phyloP scores from a whole-genome alignment of 352 stramenopile species.

The Aphanomyces euteiches region DNA sequence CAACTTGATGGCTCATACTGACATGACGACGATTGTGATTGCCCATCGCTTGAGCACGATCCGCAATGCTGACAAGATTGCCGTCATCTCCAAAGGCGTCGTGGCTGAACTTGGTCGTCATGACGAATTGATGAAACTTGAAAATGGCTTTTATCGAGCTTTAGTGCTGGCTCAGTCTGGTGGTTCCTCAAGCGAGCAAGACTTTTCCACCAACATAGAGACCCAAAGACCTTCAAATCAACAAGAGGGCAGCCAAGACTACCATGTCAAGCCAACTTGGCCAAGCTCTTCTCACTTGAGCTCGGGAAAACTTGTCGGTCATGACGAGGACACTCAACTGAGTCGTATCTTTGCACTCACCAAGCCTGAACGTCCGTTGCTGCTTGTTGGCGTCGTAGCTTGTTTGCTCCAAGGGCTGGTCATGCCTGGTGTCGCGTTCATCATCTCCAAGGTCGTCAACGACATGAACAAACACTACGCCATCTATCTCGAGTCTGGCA shows the following conservation, averaged over 20 bases:
- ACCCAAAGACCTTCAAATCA: too few species aligned
- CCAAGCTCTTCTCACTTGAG: too few species aligned
- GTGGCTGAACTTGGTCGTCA: constrained; percentile 34
- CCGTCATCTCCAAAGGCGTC: constrained; percentile 29
- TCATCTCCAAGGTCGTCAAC: constrained; percentile 33
- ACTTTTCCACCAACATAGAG: too few species aligned
- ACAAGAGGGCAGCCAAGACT: too few species aligned
- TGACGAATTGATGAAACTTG: constrained; percentile 26
- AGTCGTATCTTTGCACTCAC: constrained; percentile 22
- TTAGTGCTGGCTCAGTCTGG: too few species aligned
- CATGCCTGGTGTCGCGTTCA: constrained; percentile 20
- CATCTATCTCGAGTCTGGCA: constrained; percentile 32
- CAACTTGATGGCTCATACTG: too few species aligned
- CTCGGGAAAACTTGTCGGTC: too few species aligned
- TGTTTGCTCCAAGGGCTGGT: constrained; percentile 20
- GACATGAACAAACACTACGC: constrained; percentile 40
- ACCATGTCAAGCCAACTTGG: too few species aligned
- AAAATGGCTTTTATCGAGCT: constrained; percentile 35
- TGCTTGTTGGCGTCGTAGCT: constrained; percentile 23
- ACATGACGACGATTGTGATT: constrained; percentile 65
- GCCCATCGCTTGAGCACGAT: constrained; percentile 79
- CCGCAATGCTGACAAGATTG: constrained; percentile 54
- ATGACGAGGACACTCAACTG: too few species aligned
- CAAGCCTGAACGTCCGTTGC: constrained; percentile 22
- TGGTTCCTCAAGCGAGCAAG: too few species aligned